Evolutionary conservation across 805 yeast genomes (phyloP), one percentile per base, ranked within the genome.

Genomic region (Priceomyces haplophilus): DNA sequence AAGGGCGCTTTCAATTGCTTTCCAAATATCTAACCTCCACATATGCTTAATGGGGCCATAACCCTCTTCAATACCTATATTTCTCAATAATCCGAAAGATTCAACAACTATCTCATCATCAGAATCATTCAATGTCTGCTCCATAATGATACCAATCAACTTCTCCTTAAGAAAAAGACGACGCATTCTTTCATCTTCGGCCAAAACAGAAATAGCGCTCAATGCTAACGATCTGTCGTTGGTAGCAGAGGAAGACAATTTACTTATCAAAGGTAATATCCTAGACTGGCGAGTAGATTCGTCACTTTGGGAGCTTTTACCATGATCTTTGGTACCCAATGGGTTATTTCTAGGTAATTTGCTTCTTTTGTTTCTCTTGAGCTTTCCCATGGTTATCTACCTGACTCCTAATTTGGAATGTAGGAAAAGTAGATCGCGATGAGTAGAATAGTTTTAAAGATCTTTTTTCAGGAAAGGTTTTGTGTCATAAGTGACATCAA

Each of bases 11-110:
- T 73, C 76, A 32, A 88, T 72, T 20, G 76, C 64, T 0, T 76
- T 69, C 85, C 96, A 83, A 33, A 91, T 79, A 47, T 85, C 80
- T 13, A 80, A 79, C 57, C 97, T 78, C 86, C 95, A 85, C 41
- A 86, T 60, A 59, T 78, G 79, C 16, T 79, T 76, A 20, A 88
- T 80, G 29, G 88, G 76, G 49, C 88, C 95, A 52, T 87, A 83
- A 16, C 97, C 97, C 63, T 89, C 96, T 56, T 88, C 96, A 41
- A 88, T 72, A 2, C 85, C 83, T 43, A 91, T 57, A 56, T 85
- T 88, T 58, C 96, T 76, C 48, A 93, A 65, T 18, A 91, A 67
- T 1, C 96, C 97, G 52, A 80, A 83, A 1, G 91, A 73, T 53
- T 85, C 95, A 16, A 85, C 85, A 15, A 86, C 83, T 35, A 88